Evolutionary conservation across 805 yeast genomes (phyloP).

Genomic region (Starmera quercuum): DNA sequence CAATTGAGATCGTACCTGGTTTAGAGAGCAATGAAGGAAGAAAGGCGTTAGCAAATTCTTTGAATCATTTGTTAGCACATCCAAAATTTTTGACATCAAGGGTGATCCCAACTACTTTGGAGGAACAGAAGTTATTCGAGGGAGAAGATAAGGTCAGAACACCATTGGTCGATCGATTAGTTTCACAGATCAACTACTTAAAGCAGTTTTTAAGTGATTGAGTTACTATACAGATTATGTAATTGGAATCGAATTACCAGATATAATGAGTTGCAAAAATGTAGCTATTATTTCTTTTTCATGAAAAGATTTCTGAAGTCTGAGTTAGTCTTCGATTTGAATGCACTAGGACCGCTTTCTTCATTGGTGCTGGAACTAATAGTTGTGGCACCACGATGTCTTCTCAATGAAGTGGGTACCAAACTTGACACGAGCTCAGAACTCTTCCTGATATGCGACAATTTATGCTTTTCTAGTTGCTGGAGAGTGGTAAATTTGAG

Average conservation of each 20-base stretch:
- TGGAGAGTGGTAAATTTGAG: constrained; percentile 26
- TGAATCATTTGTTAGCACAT: constrained; percentile 73
- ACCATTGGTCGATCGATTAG: constrained; percentile 37
- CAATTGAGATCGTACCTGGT: constrained; percentile 41
- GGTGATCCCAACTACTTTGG: constrained; percentile 52
- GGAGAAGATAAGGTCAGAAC: constrained; percentile 33
- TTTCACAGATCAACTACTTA: constrained; percentile 44
- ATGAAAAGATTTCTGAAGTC: constrained; percentile 31
- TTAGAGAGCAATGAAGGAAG: constrained; percentile 53
- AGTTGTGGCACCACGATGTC: neutral
- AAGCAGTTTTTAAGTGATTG: constrained; percentile 28
- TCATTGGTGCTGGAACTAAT: neutral
- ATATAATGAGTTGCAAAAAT: neutral
- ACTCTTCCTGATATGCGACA: too few species aligned
- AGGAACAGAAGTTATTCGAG: constrained; percentile 54
- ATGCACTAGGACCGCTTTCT: neutral
- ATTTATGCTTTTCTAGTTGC: too few species aligned
- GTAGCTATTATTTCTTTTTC: constrained; percentile 10
- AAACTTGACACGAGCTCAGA: too few species aligned
- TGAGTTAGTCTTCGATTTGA: constrained; percentile 23
- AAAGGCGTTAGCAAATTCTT: constrained; percentile 48
- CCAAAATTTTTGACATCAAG: constrained; percentile 76
- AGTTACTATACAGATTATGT: neutral
- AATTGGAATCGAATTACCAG: neutral
- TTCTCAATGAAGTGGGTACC: neutral